Evolutionary conservation across 352 stramenopile genomes (phyloP).

Genomic region (Globisporangium orthogonon): DNA sequence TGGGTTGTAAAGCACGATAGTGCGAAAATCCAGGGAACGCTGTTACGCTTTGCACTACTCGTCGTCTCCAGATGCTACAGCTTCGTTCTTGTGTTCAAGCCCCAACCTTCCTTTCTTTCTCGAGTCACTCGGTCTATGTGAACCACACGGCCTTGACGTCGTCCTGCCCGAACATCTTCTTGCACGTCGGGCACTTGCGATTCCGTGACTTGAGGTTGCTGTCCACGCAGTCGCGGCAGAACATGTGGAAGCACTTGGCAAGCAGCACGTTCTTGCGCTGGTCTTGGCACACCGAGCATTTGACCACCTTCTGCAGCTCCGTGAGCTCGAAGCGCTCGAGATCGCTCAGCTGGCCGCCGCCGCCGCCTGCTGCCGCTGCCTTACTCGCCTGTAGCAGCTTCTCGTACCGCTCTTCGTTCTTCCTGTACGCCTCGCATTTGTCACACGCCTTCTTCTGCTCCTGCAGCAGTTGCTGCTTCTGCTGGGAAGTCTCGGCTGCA

Average conservation of each 20-base stretch:
- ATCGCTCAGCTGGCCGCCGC: slow-evolving; percentile 46
- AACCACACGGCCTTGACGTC: slow-evolving; percentile 85
- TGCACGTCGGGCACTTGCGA: slow-evolving; percentile 87
- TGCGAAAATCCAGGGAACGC: not conserved
- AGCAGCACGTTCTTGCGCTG: slow-evolving; percentile 84
- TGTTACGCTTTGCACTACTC: not conserved
- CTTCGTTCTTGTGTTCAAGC: too few relatives aligned
- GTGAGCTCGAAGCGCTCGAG: slow-evolving; percentile 75
- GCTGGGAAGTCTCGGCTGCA: slow-evolving; percentile 33
- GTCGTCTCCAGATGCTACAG: too few relatives aligned
- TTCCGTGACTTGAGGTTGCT: slow-evolving; percentile 86
- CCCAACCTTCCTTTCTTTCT: not conserved
- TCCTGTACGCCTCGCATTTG: slow-evolving; percentile 42
- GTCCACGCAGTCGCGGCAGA: slow-evolving; percentile 85
- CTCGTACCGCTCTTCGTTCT: slow-evolving; percentile 47
- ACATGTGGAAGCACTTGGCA: slow-evolving; percentile 87
- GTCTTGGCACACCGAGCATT: slow-evolving; percentile 84
- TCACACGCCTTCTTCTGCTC: slow-evolving; percentile 52
- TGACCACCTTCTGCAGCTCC: slow-evolving; percentile 79
- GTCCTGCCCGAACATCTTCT: slow-evolving; percentile 89
- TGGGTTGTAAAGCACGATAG: not conserved
- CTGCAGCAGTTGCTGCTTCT: slow-evolving; percentile 27
- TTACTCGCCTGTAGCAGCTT: slow-evolving; percentile 35
- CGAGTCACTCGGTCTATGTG: slow-evolving; percentile 33
- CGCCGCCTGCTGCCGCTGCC: slow-evolving; percentile 14